Percentiles rank a stretch among this genome's conserved stretches.
Evolutionary conservation across 768 basidiomycete genomes (phyloP).

Genomic region (Macrolepiota dolichaula): DNA sequence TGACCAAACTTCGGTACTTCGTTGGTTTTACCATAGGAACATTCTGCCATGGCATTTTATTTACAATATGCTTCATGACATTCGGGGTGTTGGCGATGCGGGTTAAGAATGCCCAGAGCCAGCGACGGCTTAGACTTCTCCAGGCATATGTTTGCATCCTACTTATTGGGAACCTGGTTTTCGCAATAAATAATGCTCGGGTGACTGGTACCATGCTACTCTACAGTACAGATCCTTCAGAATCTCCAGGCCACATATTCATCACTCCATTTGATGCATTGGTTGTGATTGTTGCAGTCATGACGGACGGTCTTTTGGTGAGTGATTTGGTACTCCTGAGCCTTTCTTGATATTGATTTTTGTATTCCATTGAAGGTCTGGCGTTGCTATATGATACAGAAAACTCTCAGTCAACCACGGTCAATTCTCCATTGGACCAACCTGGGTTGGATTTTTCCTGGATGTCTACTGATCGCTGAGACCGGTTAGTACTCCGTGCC

Average conservation of each 20-base stretch:
- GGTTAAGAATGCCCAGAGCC: too few relatives aligned
- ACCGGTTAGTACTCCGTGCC: too few relatives aligned
- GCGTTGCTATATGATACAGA: background rate
- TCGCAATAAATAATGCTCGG: background rate
- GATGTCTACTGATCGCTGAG: background rate
- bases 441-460: background rate
- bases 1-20: background rate
- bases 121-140: background rate
- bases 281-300: background rate
- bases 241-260: background rate
- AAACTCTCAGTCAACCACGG: background rate
- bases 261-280: background rate
- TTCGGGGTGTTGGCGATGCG: background rate
- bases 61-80: background rate
- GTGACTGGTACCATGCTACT: background rate
- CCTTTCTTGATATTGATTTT: too few relatives aligned
- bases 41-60: background rate
- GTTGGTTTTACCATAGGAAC: background rate
- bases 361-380: background rate
- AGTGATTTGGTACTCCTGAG: background rate
- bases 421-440: background rate
- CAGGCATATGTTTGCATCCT: background rate
- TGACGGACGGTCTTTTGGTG: background rate
- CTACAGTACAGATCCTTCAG: background rate
- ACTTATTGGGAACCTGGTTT: background rate